Conservation (phyloP, 2,329 filamentous ascomycete genomes). For the Aureobasidium sp. region DNA sequence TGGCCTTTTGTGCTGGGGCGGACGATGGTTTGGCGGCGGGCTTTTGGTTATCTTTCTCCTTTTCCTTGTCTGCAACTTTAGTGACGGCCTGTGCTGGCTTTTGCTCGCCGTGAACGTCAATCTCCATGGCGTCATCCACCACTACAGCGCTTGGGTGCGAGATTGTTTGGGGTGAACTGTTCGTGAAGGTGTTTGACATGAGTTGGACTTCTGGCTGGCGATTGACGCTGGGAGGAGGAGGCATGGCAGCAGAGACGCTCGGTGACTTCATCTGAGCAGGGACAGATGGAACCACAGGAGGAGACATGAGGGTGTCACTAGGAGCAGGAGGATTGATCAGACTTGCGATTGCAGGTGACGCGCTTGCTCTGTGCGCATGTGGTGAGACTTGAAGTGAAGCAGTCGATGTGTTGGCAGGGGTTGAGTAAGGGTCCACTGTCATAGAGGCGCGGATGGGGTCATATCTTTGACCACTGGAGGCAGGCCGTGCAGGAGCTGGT, state of each 20-base stretch:
- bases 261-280: slow-evolving; percentile 6
- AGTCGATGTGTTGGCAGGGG: slow-evolving; percentile 19
- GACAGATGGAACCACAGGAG: slow-evolving; percentile 20
- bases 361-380: slow-evolving; percentile 62
- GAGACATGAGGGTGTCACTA: slow-evolving; percentile 20
- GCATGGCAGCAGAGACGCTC: slow-evolving; percentile 1
- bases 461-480: slow-evolving; percentile 73
- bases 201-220: slow-evolving; percentile 2
- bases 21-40: background rate
- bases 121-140: slow-evolving; percentile 26
- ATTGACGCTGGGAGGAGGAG: background rate
- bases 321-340: slow-evolving; percentile 50
- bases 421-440: slow-evolving; percentile 33
- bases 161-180: slow-evolving; percentile 15
- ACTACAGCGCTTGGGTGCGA: slow-evolving; percentile 19
- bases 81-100: background rate
- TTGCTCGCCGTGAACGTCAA: slow-evolving; percentile 18
- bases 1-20: slow-evolving; percentile 27
- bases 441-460: slow-evolving; percentile 72
- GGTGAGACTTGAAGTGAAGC: slow-evolving; percentile 33
- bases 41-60: slow-evolving; percentile 9
- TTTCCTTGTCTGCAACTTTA: slow-evolving; percentile 12
- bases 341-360: slow-evolving; percentile 85
- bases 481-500: slow-evolving; percentile 34
- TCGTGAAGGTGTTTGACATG: slow-evolving; percentile 13